These are phyloP conservation scores for Microbotryum scabiosae DNA, from an alignment of 1,284 basidiomycete species.

Conservation along the genomic window DNA sequence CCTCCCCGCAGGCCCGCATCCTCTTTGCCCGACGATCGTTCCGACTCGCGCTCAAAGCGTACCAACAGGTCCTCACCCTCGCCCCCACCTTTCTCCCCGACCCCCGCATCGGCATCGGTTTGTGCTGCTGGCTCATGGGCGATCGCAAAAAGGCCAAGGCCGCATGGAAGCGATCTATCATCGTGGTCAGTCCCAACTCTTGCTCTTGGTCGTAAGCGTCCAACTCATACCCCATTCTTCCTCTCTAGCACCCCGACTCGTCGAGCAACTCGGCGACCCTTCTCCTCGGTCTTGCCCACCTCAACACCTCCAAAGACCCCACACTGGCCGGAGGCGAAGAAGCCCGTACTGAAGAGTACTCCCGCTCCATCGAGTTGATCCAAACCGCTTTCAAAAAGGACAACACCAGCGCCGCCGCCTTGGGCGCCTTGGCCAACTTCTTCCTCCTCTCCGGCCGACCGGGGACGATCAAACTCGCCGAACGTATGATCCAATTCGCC, in stretches of 20 bases:
- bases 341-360: conserved; percentile 50
- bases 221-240: neutral
- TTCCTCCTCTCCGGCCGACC: conserved; percentile 44
- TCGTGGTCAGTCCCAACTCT: conserved; percentile 54
- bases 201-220: neutral
- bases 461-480: conserved; percentile 68
- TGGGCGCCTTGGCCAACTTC: conserved; percentile 56
- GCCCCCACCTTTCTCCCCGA: conserved; percentile 73
- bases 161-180: conserved; percentile 78
- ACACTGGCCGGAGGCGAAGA: conserved; percentile 47
- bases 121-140: conserved; percentile 80
- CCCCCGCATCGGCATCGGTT: conserved; percentile 82
- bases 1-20: conserved; percentile 60
- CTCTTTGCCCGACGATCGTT: conserved; percentile 68
- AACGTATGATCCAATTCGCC: conserved; percentile 82
- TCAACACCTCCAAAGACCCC: conserved; percentile 68
- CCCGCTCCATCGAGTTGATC: conserved; percentile 51
- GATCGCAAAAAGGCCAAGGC: conserved; percentile 66
- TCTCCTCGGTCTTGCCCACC: conserved; percentile 69
- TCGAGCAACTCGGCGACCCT: conserved; percentile 59
- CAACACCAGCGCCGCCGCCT: conserved; percentile 62
- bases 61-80: conserved; percentile 70
- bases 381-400: conserved; percentile 67
- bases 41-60: conserved; percentile 66
- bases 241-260: conserved; percentile 58